phyloP scores from a whole-genome alignment of 2,329 filamentous ascomycete species.

The Aspergillus ustus region DNA sequence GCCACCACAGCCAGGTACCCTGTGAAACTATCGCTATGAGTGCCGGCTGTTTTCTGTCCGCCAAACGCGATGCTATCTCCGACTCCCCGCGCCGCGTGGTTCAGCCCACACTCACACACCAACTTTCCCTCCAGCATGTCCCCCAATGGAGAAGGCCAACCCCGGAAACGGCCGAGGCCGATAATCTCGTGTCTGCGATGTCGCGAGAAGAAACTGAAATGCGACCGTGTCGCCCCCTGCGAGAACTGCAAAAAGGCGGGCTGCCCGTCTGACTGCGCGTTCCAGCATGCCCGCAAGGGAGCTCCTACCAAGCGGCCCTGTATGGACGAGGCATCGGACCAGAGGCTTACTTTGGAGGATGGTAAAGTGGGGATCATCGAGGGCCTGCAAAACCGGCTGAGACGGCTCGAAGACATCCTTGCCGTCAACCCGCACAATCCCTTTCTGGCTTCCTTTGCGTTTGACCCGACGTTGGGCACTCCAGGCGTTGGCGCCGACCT shows the following conservation, averaged over 20 bases:
- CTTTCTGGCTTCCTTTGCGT: background rate
- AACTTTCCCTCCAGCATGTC: background rate
- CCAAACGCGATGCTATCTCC: no score
- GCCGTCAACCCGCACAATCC: background rate
- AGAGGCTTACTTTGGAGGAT: background rate
- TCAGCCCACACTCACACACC: background rate
- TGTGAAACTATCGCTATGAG: no score
- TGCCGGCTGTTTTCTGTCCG: no score
- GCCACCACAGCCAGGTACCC: no score
- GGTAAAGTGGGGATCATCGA: background rate
- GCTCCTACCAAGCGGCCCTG: background rate
- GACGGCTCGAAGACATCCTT: background rate
- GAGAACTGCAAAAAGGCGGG: conserved; percentile 30
- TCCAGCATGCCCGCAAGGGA: conserved; percentile 16
- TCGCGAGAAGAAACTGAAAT: conserved; percentile 33
- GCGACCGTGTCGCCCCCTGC: conserved; percentile 28
- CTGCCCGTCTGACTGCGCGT: conserved; percentile 22
- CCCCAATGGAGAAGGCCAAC: background rate
- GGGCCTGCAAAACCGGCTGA: background rate
- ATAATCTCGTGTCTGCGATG: conserved; percentile 32
- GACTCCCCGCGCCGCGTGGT: background rate
- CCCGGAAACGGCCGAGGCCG: conserved; percentile 28
- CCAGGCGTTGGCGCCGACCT: no score
- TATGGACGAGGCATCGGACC: background rate
- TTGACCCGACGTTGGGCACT: background rate